Percentiles rank a stretch among this genome's conserved stretches.
phyloP scores from a whole-genome alignment of 768 basidiomycete genomes.

The Rhodocollybia butyracea region DNA sequence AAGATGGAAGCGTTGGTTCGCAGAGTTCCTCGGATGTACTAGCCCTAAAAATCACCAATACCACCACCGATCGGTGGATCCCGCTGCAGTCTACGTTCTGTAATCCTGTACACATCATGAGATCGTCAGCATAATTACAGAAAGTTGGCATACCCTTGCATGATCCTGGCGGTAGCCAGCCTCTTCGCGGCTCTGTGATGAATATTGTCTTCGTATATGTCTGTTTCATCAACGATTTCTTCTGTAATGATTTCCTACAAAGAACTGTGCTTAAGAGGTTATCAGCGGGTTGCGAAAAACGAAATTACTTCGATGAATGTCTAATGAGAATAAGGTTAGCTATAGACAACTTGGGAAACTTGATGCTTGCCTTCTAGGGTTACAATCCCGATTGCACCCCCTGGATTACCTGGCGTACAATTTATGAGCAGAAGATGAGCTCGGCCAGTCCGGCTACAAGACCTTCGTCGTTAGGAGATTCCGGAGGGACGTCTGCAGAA shows the following conservation, averaged over 20 bases:
- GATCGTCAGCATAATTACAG: too few relatives aligned
- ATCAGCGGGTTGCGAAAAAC: neutral
- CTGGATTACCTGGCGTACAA: slow-evolving; percentile 73
- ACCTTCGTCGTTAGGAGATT: too few relatives aligned
- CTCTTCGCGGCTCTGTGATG: slow-evolving; percentile 73
- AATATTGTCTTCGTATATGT: slow-evolving; percentile 84
- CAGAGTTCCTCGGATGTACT: too few relatives aligned
- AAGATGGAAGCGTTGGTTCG: too few relatives aligned
- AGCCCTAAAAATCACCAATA: too few relatives aligned
- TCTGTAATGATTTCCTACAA: slow-evolving; percentile 91
- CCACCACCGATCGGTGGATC: too few relatives aligned
- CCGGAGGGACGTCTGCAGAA: too few relatives aligned
- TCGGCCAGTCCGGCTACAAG: slow-evolving; percentile 81
- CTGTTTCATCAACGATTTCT: slow-evolving; percentile 95
- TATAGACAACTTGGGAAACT: neutral
- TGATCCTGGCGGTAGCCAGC: slow-evolving; percentile 67
- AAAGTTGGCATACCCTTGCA: slow-evolving; percentile 59
- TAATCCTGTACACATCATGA: too few relatives aligned
- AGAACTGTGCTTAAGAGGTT: neutral
- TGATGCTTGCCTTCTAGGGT: slow-evolving; percentile 55
- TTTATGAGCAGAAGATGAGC: slow-evolving; percentile 89
- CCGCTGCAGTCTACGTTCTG: too few relatives aligned
- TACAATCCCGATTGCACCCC: slow-evolving; percentile 89
- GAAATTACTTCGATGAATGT: slow-evolving; percentile 50
- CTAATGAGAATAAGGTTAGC: neutral